phyloP scores from a whole-genome alignment of 2,329 filamentous ascomycete species.

The Curvularia sp. region DNA sequence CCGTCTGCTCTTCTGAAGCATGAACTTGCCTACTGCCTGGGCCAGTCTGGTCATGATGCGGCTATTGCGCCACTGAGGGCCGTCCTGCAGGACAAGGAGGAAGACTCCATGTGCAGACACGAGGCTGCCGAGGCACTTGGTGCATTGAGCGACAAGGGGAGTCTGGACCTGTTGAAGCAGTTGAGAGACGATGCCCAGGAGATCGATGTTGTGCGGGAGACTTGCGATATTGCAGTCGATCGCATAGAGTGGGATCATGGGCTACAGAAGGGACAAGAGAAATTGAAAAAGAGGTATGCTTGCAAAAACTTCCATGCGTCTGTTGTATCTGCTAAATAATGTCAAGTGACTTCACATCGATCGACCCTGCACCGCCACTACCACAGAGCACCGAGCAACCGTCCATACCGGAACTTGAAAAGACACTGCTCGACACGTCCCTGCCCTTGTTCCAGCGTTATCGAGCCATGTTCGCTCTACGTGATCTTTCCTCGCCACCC shows the following conservation, averaged over 20 bases:
- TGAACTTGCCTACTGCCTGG: slow-evolving; percentile 95
- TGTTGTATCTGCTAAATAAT: slow-evolving; percentile 19
- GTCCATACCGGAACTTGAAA: slow-evolving; percentile 76
- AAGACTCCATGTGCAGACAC: slow-evolving; percentile 95
- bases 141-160: slow-evolving; percentile 77
- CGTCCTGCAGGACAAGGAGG: slow-evolving; percentile 77
- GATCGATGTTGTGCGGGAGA: slow-evolving; percentile 84
- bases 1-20: slow-evolving; percentile 93
- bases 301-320: background rate
- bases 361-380: slow-evolving; percentile 92
- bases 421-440: slow-evolving; percentile 77
- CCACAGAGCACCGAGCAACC: slow-evolving; percentile 68
- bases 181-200: slow-evolving; percentile 79
- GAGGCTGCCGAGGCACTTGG: slow-evolving; percentile 96
- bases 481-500: slow-evolving; percentile 92
- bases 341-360: slow-evolving; percentile 88
- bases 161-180: slow-evolving; percentile 74
- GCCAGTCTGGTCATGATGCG: slow-evolving; percentile 81
- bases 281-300: slow-evolving; percentile 77
- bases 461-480: slow-evolving; percentile 95
- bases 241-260: slow-evolving; percentile 89
- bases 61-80: slow-evolving; percentile 75
- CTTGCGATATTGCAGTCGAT: slow-evolving; percentile 94
- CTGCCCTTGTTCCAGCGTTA: slow-evolving; percentile 90
- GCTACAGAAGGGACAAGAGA: slow-evolving; percentile 67